phyloP scores from a whole-genome alignment of 371 early-diverging fungal species.

The Cokeromyces recurvatus region DNA sequence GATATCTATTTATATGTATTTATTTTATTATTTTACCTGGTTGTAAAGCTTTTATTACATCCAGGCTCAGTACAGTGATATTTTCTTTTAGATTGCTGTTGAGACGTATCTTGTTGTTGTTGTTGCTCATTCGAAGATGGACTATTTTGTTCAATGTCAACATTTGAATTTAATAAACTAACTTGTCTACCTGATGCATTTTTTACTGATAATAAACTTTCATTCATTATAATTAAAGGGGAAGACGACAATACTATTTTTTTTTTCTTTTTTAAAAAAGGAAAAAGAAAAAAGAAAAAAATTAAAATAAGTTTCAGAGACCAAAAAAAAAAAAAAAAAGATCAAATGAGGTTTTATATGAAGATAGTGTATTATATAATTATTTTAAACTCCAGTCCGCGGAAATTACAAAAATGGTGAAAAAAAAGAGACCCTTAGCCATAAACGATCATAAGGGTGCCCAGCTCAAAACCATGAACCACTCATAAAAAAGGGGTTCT shows the following conservation, averaged over 20 bases:
- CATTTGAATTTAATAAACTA: constrained; percentile 30
- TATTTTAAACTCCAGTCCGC: too few species aligned
- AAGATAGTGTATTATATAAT: too few species aligned
- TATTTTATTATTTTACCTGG: constrained; percentile 35
- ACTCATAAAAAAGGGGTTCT: too few species aligned
- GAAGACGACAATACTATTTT: background rate
- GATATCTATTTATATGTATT: background rate
- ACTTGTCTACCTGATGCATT: constrained; percentile 40
- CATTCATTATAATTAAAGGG: constrained; percentile 11
- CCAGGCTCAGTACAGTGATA: constrained; percentile 52
- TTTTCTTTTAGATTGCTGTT: constrained; percentile 39
- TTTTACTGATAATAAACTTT: constrained; percentile 24
- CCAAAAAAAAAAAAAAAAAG: background rate
- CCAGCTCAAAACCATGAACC: too few species aligned
- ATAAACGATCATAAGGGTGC: too few species aligned
- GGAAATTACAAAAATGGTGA: too few species aligned
- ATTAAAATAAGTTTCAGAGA: constrained; percentile 3
- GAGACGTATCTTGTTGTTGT: constrained; percentile 6
- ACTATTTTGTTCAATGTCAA: background rate
- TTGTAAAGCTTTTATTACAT: constrained; percentile 59
- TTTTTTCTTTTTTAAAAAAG: background rate
- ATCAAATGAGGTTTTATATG: background rate
- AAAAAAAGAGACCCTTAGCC: too few species aligned
- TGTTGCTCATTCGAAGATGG: constrained; percentile 5
- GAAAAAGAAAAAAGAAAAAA: background rate